Conservation (phyloP, 164 flowering plant species). For the Buxus sempervirens region DNA sequence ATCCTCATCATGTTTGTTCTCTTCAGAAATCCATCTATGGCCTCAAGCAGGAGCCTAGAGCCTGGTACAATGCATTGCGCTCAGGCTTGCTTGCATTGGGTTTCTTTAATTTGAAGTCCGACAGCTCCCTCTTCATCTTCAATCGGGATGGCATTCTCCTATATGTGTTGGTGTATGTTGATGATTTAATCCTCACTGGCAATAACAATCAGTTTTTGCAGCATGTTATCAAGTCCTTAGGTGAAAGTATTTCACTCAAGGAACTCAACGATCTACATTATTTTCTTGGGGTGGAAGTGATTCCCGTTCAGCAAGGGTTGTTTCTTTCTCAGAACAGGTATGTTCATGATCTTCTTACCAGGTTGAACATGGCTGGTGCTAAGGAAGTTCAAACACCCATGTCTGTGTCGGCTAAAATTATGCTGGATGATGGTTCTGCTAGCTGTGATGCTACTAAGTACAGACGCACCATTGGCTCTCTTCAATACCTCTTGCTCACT, state of each 20-base stretch:
- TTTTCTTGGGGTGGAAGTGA: constrained; percentile 13
- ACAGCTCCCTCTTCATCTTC: too few relatives aligned
- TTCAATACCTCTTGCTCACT: constrained; percentile 13
- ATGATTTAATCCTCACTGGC: constrained; percentile 10
- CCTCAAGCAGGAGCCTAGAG: too few relatives aligned
- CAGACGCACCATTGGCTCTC: not conserved
- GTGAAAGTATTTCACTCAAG: constrained; percentile 10
- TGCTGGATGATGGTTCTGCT: not conserved
- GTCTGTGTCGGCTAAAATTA: not conserved
- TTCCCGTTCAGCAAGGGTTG: not conserved
- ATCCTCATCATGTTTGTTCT: too few relatives aligned
- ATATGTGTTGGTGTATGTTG: not conserved
- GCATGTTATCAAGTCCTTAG: not conserved
- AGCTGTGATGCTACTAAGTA: not conserved
- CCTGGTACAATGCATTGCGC: too few relatives aligned
- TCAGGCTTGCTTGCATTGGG: too few relatives aligned
- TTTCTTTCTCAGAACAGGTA: not conserved
- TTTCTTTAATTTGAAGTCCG: too few relatives aligned
- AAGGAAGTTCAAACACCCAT: constrained; percentile 4
- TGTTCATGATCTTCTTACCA: not conserved
- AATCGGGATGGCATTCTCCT: not conserved
- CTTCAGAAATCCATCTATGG: too few relatives aligned
- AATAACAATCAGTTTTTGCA: not conserved
- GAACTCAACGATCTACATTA: constrained; percentile 10
- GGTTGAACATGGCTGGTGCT: constrained; percentile 3